These are phyloP conservation scores for Prunus dulcis DNA, from an alignment of 306 rosid species.

Conservation along the genomic window DNA sequence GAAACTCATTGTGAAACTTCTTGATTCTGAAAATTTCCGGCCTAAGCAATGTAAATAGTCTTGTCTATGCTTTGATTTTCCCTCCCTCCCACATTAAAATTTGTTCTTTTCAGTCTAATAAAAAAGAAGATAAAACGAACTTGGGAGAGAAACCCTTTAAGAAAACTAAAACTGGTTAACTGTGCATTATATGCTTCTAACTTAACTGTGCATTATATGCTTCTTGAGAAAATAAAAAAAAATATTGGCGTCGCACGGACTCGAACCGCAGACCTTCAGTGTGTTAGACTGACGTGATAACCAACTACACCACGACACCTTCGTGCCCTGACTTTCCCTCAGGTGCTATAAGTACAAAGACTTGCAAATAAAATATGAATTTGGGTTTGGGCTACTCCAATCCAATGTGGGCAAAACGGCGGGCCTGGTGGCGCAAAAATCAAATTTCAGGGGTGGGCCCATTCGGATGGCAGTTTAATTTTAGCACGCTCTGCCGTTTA, in stretches of 20 bases:
- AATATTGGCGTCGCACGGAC: constrained; percentile 23
- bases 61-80: neutral
- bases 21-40: constrained; percentile 75
- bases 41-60: constrained; percentile 73
- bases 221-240: too few relatives aligned
- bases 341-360: rapidly evolving
- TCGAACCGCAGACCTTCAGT: constrained; percentile 66
- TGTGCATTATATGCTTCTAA: too few relatives aligned
- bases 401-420: neutral
- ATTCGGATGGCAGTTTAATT: neutral
- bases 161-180: too few relatives aligned
- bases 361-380: too few relatives aligned
- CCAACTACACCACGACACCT: constrained; percentile 68
- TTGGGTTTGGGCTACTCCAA: neutral
- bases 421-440: neutral
- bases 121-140: too few relatives aligned
- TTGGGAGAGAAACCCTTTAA: too few relatives aligned
- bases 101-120: neutral
- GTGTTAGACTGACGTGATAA: constrained; percentile 99
- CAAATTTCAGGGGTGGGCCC: neutral
- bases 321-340: rapidly evolving
- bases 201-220: too few relatives aligned
- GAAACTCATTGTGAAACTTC: constrained; percentile 61
- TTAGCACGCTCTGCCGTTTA: neutral
- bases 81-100: neutral